Evolutionary conservation across 2,329 filamentous ascomycete species (phyloP), one percentile per base, ranked within the genome.

Genomic region (Leptographium radiaticola): DNA sequence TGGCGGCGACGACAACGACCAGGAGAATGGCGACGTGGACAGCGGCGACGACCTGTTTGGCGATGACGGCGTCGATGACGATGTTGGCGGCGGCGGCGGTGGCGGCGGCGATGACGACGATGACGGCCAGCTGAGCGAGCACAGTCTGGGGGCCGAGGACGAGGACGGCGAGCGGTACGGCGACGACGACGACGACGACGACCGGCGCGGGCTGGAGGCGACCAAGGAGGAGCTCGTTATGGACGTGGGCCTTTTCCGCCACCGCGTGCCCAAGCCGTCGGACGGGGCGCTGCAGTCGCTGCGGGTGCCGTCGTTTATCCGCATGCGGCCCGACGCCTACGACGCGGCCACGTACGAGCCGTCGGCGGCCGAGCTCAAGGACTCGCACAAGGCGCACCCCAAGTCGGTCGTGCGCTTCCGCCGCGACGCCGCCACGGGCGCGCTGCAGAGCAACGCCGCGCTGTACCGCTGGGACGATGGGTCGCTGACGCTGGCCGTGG

Each of bases 381-480:
- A 81, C 58, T 73, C 73, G 49, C 69, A 67, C 46, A 60, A 82
- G 68, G 65, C 79, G 61, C 65, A 80, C 67, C 69, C 85, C 36
- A 76, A 81, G 62, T 79, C 81, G 40, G 83, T 84, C 2, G 75
- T 87, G 49, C 81, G 86, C 57, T 87, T 83, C 68, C 80, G 84
- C 53, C 80, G 77, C 62, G 82, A 87, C 55, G 74, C 81, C 11
- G 75, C 75, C n/a, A 84, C 80, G 1, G 76, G 77, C 49, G 71
- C 81, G 57, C 72, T 89, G 13, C 80, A 86, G 64, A 89, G 86
- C 63, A 91, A 91, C 64, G 79, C 87, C 2, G 78, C 83, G 58
- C 71, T 91, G 34, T 80, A 87, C 63, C 79, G 79, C 60, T 91
- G 87, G 87, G 88, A 83, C 57, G 87, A 91, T 63, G 87, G 87